Conservation (phyloP, 1,139 yeast genomes). For the Debaryomyces fabryi region DNA sequence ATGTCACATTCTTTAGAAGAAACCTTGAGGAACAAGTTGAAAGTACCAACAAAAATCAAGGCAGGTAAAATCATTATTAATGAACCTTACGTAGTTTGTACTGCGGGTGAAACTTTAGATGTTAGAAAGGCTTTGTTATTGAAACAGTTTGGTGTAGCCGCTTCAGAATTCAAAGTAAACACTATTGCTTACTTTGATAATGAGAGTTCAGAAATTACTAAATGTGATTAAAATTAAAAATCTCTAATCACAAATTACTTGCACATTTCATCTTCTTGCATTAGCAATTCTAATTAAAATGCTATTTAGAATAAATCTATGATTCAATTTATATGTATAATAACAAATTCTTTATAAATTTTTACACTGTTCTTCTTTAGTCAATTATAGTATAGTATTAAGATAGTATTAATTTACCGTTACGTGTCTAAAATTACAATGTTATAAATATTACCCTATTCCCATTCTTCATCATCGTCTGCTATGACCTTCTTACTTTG, state of each 20-base stretch:
- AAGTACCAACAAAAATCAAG: constrained; percentile 89
- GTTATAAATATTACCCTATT: constrained; percentile 5
- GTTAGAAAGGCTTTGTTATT: constrained; percentile 89
- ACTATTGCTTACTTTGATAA: constrained; percentile 75
- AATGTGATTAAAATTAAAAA: constrained; percentile 17
- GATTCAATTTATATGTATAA: constrained; percentile 8
- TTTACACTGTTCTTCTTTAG: not conserved
- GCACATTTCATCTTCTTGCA: constrained; percentile 5
- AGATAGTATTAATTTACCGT: not conserved
- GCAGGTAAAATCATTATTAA: constrained; percentile 82
- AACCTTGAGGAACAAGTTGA: constrained; percentile 82
- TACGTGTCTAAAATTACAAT: constrained; percentile 6
- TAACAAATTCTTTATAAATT: constrained; percentile 1
- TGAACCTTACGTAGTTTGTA: constrained; percentile 79
- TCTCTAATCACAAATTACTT: not conserved
- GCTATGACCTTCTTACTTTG: constrained; percentile 48
- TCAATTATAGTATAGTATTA: not conserved
- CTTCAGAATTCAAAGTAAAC: constrained; percentile 84
- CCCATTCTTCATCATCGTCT: constrained; percentile 16
- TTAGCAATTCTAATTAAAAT: constrained; percentile 4
- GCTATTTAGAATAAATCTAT: constrained; percentile 6
- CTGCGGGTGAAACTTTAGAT: constrained; percentile 77
- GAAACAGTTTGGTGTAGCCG: constrained; percentile 95
- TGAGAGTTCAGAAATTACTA: constrained; percentile 42
- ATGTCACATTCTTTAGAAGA: constrained; percentile 95